Conservation (phyloP, 805 yeast genomes). For the Lipomyces chichibuensis region DNA sequence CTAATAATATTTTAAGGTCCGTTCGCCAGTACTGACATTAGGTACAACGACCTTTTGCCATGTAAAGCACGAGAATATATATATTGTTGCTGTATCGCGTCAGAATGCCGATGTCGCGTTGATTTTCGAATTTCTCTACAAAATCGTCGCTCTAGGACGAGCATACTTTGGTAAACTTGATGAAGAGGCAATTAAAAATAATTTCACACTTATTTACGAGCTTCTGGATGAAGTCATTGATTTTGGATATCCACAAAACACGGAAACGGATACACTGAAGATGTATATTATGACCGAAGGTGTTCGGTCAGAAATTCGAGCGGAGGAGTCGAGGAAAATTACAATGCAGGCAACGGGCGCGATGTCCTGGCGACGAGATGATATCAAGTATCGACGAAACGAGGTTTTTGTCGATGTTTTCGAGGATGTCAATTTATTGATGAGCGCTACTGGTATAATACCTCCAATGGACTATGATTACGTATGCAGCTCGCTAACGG, state of each 20-base stretch:
- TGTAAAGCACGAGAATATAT: conserved; percentile 61
- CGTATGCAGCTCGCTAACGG: neutral
- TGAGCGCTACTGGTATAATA: conserved; percentile 58
- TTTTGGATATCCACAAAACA: conserved; percentile 73
- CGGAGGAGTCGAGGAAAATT: conserved; percentile 36
- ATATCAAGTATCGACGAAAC: conserved; percentile 77
- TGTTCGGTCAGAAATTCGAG: conserved; percentile 34
- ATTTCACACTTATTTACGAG: conserved; percentile 73
- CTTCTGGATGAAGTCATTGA: conserved; percentile 75
- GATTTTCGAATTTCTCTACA: conserved; percentile 76
- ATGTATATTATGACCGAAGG: conserved; percentile 46
- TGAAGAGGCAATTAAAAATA: conserved; percentile 60
- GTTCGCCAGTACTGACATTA: conserved; percentile 76
- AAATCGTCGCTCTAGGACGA: conserved; percentile 58
- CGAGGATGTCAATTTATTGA: conserved; percentile 72
- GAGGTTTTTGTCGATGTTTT: conserved; percentile 75
- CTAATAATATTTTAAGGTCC: conserved; percentile 40
- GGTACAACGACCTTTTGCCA: conserved; percentile 93
- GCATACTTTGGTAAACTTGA: conserved; percentile 49
- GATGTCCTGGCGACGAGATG: conserved; percentile 70
- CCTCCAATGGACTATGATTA: neutral
- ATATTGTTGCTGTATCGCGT: conserved; percentile 88
- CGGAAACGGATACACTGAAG: conserved; percentile 55
- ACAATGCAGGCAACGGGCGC: conserved; percentile 48
- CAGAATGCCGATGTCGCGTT: conserved; percentile 83